Percentiles rank a stretch among this genome's conserved stretches.
These are phyloP conservation scores for Zasmidium citrigriseum DNA, from an alignment of 2,329 filamentous ascomycete species.

Conservation along the genomic window DNA sequence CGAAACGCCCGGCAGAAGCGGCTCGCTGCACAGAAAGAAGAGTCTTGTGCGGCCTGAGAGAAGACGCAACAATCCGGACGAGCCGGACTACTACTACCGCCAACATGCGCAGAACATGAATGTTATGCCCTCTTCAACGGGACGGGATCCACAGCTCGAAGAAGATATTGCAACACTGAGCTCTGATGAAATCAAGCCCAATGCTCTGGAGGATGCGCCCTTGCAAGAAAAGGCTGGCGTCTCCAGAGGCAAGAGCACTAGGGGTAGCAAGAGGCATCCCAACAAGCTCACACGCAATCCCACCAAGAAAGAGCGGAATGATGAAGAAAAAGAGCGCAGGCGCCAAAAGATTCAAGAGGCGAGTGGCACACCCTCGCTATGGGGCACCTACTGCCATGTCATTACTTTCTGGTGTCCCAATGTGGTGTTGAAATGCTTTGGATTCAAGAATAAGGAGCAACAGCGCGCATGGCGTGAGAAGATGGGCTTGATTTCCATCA, in stretches of 20 bases:
- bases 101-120: slow-evolving; percentile 94
- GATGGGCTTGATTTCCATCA: slow-evolving; percentile 94
- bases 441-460: slow-evolving; percentile 81
- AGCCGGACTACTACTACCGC: slow-evolving; percentile 94
- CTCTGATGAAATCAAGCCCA: slow-evolving; percentile 51
- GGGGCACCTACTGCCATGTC: slow-evolving; percentile 93
- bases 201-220: slow-evolving; percentile 33
- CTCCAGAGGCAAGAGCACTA: slow-evolving; percentile 27
- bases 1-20: slow-evolving; percentile 41
- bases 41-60: slow-evolving; percentile 89
- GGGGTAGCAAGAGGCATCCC: slow-evolving; percentile 29
- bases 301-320: slow-evolving; percentile 62
- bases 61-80: slow-evolving; percentile 77
- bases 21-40: slow-evolving; percentile 69
- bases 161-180: slow-evolving; percentile 54
- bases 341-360: slow-evolving; percentile 62
- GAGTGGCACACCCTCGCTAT: slow-evolving; percentile 78
- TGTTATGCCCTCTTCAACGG: slow-evolving; percentile 85
- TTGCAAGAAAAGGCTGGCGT: slow-evolving; percentile 33
- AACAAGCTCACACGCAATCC: slow-evolving; percentile 60
- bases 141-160: slow-evolving; percentile 84
- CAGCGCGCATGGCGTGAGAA: slow-evolving; percentile 96
- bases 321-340: slow-evolving; percentile 51
- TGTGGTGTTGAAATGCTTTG: slow-evolving; percentile 80
- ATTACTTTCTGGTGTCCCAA: slow-evolving; percentile 94